phyloP scores from a whole-genome alignment of 306 rosid genomes.

The cucumber (Cucumis sativus) region Cucumber_9930_V3 NC_026657.2:10644501-10645000 shows the following conservation, averaged over 20 bases:
- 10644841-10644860: neutral
- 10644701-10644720: slow-evolving; percentile 12
- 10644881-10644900: slow-evolving; percentile 1
- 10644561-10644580: slow-evolving; percentile 15
- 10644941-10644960: slow-evolving; percentile 11
- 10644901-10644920: slow-evolving; percentile 6
- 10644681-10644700: slow-evolving; percentile 1
- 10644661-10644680: slow-evolving; percentile 3
- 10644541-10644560: neutral
- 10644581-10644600: slow-evolving; percentile 6
- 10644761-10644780: neutral
- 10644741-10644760: neutral
- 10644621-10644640: neutral
- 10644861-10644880: neutral
- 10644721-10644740: neutral
- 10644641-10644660: slow-evolving; percentile 11
- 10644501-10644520: slow-evolving; percentile 14
- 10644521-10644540: slow-evolving; percentile 8
- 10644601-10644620: slow-evolving; percentile 11
- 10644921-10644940: neutral
- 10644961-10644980: slow-evolving; percentile 8
- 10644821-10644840: slow-evolving; percentile 15
- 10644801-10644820: slow-evolving; percentile 6
- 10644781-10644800: slow-evolving; percentile 8
- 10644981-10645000: slow-evolving; percentile 13